These are phyloP conservation scores for Fusarium foetens DNA, from an alignment of 2,329 filamentous ascomycete species.

Conservation along the genomic window DNA sequence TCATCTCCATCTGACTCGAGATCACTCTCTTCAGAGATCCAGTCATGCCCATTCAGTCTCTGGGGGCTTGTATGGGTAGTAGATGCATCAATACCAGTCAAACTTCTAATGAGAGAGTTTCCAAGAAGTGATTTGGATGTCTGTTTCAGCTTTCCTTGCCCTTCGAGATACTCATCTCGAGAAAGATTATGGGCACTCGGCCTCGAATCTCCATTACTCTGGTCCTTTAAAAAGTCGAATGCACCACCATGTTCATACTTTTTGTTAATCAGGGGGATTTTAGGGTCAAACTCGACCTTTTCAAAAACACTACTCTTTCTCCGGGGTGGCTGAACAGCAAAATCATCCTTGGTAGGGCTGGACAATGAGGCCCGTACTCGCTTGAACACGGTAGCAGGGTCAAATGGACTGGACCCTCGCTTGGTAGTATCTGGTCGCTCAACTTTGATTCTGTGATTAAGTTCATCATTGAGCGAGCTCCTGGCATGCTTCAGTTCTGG, in stretches of 20 bases:
- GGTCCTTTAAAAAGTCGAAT: slow-evolving; percentile 58
- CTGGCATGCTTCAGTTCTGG: slow-evolving; percentile 68
- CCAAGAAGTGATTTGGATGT: slow-evolving; percentile 45
- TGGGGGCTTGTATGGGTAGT: slow-evolving; percentile 49
- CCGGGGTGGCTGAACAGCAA: slow-evolving; percentile 37
- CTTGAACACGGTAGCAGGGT: slow-evolving; percentile 68
- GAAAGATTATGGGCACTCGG: slow-evolving; percentile 52
- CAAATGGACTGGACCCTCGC: slow-evolving; percentile 66
- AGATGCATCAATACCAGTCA: slow-evolving; percentile 43
- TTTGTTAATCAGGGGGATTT: slow-evolving; percentile 64
- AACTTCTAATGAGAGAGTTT: slow-evolving; percentile 42
- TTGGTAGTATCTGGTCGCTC: slow-evolving; percentile 54
- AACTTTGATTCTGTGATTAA: slow-evolving; percentile 46
- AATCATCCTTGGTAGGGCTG: slow-evolving; percentile 31
- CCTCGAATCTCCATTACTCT: slow-evolving; percentile 45
- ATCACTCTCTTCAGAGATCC: slow-evolving; percentile 62
- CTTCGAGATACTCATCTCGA: slow-evolving; percentile 60
- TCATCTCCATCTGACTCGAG: slow-evolving; percentile 67
- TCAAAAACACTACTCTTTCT: slow-evolving; percentile 63
- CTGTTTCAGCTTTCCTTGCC: slow-evolving; percentile 56
- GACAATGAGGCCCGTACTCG: slow-evolving; percentile 61
- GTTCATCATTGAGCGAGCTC: slow-evolving; percentile 61
- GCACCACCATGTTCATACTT: slow-evolving; percentile 68
- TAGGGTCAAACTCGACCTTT: slow-evolving; percentile 64
- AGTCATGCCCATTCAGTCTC: slow-evolving; percentile 51